Conservation (phyloP, 345 rosid genomes). For the Balakata baccata region DNA sequence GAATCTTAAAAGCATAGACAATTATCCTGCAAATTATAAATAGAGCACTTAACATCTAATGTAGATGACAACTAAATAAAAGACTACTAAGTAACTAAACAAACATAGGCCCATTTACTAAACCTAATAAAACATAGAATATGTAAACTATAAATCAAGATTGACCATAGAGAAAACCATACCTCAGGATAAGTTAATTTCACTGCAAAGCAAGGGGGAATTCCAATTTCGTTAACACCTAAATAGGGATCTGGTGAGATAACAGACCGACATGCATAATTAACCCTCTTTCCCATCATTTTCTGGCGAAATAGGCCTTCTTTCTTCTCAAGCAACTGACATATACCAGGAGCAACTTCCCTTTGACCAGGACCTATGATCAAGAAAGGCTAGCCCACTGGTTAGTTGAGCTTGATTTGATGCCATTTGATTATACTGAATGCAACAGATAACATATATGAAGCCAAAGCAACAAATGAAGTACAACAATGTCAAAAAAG, state of each 20-base stretch:
- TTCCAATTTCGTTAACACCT: constrained; percentile 95
- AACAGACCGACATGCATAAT: constrained; percentile 94
- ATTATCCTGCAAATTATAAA: background rate
- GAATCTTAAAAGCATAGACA: background rate
- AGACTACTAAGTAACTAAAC: background rate
- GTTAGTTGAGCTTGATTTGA: constrained; percentile 13
- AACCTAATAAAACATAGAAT: background rate
- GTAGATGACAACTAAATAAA: background rate
- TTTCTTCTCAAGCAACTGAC: constrained; percentile 92
- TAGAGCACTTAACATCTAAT: background rate
- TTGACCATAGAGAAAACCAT: constrained; percentile 7
- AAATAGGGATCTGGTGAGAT: constrained; percentile 99
- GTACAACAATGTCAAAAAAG: background rate
- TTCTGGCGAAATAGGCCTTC: constrained; percentile 96
- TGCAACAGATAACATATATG: background rate
- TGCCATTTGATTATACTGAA: too few relatives aligned
- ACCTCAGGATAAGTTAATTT: constrained; percentile 97
- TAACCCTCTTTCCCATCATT: constrained; percentile 99
- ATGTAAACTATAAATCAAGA: background rate
- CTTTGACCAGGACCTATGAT: constrained; percentile 55
- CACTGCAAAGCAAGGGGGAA: constrained; percentile 86
- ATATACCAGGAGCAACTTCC: constrained; percentile 64
- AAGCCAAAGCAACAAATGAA: background rate
- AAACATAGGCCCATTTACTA: too few relatives aligned
- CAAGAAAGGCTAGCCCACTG: background rate